These are phyloP conservation scores for Solanum hybrid DNA, from an alignment of 305 asterid species.

Conservation along the genomic window DNA sequence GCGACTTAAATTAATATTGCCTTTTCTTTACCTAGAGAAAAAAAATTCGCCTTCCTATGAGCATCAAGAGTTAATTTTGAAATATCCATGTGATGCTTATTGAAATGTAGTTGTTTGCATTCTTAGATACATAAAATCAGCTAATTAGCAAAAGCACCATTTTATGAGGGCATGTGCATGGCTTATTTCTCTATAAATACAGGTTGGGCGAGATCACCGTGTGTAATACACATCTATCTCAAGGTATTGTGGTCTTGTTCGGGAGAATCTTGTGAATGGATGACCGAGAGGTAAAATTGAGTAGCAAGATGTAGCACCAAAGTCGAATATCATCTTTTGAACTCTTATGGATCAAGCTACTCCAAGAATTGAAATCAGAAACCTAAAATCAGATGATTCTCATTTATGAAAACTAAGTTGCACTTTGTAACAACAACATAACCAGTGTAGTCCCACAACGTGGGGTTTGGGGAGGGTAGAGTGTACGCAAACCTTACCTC, in stretches of 20 bases:
- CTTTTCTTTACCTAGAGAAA: not conserved
- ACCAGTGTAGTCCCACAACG: not conserved
- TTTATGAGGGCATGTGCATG: not conserved
- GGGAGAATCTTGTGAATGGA: not conserved
- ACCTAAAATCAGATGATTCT: not conserved
- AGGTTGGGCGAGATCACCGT: not conserved
- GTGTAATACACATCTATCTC: not conserved
- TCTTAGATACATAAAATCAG: not conserved
- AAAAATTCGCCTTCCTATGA: not conserved
- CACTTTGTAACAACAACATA: not conserved
- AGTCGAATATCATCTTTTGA: not conserved
- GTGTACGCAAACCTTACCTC: not conserved
- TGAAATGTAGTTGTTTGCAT: not conserved
- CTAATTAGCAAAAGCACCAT: not conserved
- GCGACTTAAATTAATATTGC: not conserved
- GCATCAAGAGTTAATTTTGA: not conserved
- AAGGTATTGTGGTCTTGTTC: not conserved
- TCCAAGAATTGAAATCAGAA: not conserved
- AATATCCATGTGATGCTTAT: not conserved
- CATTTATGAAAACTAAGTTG: not conserved
- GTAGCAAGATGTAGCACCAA: not conserved
- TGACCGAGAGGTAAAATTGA: not conserved
- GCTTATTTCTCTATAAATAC: not conserved
- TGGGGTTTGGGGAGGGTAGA: no score
- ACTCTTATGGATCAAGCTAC: not conserved